Conservation (phyloP, 495 filamentous ascomycete genomes). For the Penicillium ochrochloron region DNA sequence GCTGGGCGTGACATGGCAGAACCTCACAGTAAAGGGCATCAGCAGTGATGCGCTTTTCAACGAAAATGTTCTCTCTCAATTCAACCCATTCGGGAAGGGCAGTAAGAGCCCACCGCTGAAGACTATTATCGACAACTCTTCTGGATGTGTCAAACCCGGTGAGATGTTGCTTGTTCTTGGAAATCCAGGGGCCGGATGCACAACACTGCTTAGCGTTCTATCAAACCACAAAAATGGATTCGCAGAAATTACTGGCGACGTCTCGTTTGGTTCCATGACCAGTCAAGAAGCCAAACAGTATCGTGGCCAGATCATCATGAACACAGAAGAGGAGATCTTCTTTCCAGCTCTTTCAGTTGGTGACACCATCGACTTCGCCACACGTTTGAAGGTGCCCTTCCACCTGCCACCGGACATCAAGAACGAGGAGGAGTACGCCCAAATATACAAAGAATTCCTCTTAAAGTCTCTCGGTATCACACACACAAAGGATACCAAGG, state of each 20-base stretch:
- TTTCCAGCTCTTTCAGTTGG: constrained; percentile 68
- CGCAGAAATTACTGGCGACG: constrained; percentile 57
- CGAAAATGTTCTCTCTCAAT: constrained; percentile 54
- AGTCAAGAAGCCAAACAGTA: constrained; percentile 59
- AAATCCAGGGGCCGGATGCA: constrained; percentile 43
- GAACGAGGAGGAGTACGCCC: constrained; percentile 48
- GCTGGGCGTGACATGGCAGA: constrained; percentile 57
- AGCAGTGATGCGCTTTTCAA: constrained; percentile 44
- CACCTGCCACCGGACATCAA: constrained; percentile 21
- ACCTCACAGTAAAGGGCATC: constrained; percentile 42
- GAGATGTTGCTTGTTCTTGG: constrained; percentile 49
- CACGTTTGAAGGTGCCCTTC: constrained; percentile 33
- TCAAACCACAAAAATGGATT: constrained; percentile 70
- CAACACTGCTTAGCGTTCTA: constrained; percentile 64
- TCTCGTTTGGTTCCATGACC: constrained; percentile 59
- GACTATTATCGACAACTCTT: constrained; percentile 35
- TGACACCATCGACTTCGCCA: constrained; percentile 70
- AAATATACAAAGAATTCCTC: constrained; percentile 63
- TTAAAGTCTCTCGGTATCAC: constrained; percentile 71
- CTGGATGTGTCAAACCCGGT: constrained; percentile 53
- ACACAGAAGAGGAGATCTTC: constrained; percentile 69
- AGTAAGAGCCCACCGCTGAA: constrained; percentile 35
- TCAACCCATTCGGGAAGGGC: constrained; percentile 45
- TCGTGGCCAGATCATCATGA: constrained; percentile 70
- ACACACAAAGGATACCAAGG: constrained; percentile 75